Conservation (phyloP, 345 rosid genomes). For the Pistacia atlantica region DNA sequence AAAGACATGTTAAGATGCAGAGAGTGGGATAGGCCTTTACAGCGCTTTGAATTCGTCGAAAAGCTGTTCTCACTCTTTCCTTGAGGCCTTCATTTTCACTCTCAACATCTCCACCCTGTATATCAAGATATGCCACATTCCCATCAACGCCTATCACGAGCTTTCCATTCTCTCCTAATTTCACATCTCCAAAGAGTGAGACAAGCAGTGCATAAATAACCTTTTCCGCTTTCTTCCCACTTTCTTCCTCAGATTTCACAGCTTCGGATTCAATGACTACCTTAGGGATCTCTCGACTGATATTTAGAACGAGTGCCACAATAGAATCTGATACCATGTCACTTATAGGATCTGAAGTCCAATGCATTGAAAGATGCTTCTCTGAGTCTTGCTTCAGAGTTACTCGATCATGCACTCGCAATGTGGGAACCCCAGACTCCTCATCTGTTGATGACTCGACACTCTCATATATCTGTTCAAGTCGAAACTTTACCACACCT, state of each 20-base stretch:
- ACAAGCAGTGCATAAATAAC: constrained; percentile 74
- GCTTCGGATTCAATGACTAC: constrained; percentile 62
- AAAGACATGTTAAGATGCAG: constrained; percentile 32
- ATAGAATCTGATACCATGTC: constrained; percentile 95
- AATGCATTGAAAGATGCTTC: constrained; percentile 79
- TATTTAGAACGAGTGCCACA: constrained; percentile 80
- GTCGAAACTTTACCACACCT: constrained; percentile 78
- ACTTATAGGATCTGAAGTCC: constrained; percentile 84
- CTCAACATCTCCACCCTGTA: constrained; percentile 88
- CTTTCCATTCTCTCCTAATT: constrained; percentile 75
- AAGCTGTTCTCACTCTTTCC: constrained; percentile 75
- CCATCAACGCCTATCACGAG: constrained; percentile 74
- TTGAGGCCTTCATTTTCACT: constrained; percentile 82
- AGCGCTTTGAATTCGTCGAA: constrained; percentile 66
- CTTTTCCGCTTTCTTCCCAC: constrained; percentile 71
- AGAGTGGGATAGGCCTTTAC: constrained; percentile 73
- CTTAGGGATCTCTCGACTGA: constrained; percentile 80
- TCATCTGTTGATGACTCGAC: constrained; percentile 79
- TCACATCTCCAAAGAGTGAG: constrained; percentile 92
- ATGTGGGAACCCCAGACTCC: constrained; percentile 62
- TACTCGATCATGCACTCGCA: constrained; percentile 72
- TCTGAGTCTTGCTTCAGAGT: constrained; percentile 84
- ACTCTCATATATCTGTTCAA: constrained; percentile 79
- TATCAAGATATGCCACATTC: constrained; percentile 74
- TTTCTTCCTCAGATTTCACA: constrained; percentile 62